These are phyloP conservation scores for Aspergillus cavernicola DNA, from an alignment of 495 filamentous ascomycete genomes.

Conservation along the genomic window DNA sequence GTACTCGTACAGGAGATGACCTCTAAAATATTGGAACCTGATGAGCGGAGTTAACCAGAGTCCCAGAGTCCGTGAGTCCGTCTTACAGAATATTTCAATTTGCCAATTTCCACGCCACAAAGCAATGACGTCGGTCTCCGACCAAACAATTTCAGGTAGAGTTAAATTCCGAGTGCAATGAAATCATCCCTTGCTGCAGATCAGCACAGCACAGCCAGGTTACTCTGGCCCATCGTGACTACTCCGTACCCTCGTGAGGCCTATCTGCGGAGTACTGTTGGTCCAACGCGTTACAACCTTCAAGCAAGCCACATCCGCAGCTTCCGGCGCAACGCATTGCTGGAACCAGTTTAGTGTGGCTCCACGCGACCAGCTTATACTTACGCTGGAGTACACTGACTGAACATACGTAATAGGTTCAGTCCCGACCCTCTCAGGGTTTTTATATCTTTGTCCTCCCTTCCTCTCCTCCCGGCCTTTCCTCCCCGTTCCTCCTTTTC, in stretches of 20 bases:
- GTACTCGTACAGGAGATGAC: too few species aligned
- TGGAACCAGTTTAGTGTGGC: not conserved
- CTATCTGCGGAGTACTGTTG: too few species aligned
- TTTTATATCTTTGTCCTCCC: not conserved
- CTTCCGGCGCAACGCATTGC: constrained; percentile 6
- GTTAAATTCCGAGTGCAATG: not conserved
- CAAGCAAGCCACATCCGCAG: constrained; percentile 12
- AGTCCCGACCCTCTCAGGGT: not conserved
- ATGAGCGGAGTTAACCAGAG: too few species aligned
- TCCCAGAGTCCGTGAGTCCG: too few species aligned
- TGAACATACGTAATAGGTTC: constrained; percentile 4
- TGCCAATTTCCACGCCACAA: too few species aligned
- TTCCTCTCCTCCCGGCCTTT: not conserved
- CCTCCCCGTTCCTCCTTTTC: not conserved
- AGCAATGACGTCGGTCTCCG: not conserved
- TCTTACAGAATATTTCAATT: too few species aligned
- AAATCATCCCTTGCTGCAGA: constrained; percentile 8
- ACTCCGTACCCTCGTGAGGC: too few species aligned
- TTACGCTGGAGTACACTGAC: not conserved
- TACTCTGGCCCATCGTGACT: not conserved
- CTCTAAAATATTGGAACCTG: too few species aligned
- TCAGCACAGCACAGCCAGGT: not conserved
- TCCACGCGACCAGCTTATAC: not conserved
- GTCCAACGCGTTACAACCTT: not conserved
- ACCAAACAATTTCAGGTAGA: not conserved